Percentiles rank a stretch among this genome's conserved stretches.
Conservation (phyloP, 108 stramenopile species). For the Nannochloropsis granulata region DNA sequence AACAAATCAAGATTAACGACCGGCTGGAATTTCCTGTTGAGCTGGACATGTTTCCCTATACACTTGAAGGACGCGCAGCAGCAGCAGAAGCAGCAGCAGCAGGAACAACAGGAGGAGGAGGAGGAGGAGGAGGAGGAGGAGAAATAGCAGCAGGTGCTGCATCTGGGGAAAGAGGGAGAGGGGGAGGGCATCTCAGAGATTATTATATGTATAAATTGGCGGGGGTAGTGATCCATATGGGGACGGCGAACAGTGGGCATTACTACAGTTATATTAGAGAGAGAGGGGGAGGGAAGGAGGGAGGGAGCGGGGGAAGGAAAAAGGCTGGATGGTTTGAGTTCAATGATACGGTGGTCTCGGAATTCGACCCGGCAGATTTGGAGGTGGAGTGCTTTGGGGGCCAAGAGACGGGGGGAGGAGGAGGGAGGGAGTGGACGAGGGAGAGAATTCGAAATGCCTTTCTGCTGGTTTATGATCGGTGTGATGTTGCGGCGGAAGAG, state of each 20-base stretch:
- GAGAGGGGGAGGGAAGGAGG: constrained; percentile 12
- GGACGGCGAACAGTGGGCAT: constrained; percentile 49
- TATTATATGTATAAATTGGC: constrained; percentile 42
- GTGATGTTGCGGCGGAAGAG: neutral
- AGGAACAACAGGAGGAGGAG: neutral
- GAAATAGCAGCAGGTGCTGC: neutral
- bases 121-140: neutral
- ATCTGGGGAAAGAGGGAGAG: neutral
- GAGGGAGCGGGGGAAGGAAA: constrained; percentile 27
- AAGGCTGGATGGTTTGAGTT: constrained; percentile 42
- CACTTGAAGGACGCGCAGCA: constrained; percentile 3
- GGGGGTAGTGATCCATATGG: constrained; percentile 50
- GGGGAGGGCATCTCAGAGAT: constrained; percentile 3
- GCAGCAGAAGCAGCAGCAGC: neutral
- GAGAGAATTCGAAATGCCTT: constrained; percentile 34
- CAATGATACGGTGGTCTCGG: constrained; percentile 44
- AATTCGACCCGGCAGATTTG: constrained; percentile 38
- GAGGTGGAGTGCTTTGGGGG: constrained; percentile 47
- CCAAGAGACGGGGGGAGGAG: constrained; percentile 5
- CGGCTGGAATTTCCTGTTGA: constrained; percentile 34
- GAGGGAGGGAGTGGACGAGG: neutral
- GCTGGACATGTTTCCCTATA: constrained; percentile 36
- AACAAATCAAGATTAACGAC: constrained; percentile 34
- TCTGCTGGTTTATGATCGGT: constrained; percentile 40
- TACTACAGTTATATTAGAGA: constrained; percentile 47